A percentile compares a stretch with the other conserved stretches of the same genome.
Conservation (phyloP, 1,139 yeast genomes). For the Entelexis sorbosivorans region DNA sequence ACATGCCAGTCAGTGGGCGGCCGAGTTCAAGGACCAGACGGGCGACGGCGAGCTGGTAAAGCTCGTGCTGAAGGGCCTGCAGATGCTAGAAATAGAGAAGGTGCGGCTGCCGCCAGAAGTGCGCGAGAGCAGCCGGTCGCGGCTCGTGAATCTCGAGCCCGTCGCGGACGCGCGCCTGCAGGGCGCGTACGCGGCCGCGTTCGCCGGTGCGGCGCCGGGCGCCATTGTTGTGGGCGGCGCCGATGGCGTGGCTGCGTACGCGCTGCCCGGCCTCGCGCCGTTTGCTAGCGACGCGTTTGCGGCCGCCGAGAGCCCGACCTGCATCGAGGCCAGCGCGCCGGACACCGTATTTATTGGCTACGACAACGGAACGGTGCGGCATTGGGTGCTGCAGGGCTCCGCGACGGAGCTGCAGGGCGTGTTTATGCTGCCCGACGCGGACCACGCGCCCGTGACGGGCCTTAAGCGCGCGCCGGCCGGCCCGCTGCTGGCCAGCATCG, state of each 20-base stretch:
- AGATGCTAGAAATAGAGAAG: conserved; percentile 46
- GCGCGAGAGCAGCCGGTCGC: background rate
- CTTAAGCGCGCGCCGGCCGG: conserved; percentile 6
- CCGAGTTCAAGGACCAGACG: conserved; percentile 33
- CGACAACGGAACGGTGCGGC: conserved; percentile 11
- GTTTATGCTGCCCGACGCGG: conserved; percentile 4
- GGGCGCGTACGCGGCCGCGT: background rate
- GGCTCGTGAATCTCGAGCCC: conserved; percentile 2
- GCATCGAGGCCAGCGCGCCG: conserved; percentile 2
- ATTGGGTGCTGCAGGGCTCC: conserved; percentile 4
- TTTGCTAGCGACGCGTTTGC: background rate
- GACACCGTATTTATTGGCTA: conserved; percentile 12
- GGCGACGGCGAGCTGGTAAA: conserved; percentile 70
- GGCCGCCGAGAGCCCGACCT: conserved; percentile 4
- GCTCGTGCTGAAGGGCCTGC: conserved; percentile 74
- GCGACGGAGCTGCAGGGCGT: conserved; percentile 10
- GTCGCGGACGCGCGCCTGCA: background rate
- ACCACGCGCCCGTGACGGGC: conserved; percentile 2
- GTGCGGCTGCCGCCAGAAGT: background rate
- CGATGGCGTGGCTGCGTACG: conserved; percentile 23
- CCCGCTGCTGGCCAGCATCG: conserved; percentile 2
- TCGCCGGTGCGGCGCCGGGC: conserved; percentile 30
- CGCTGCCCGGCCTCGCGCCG: background rate
- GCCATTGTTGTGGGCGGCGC: conserved; percentile 13
- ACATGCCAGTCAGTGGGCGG: conserved; percentile 48